phyloP scores from a whole-genome alignment of 306 rosid genomes.

The Fagus crenata region DNA sequence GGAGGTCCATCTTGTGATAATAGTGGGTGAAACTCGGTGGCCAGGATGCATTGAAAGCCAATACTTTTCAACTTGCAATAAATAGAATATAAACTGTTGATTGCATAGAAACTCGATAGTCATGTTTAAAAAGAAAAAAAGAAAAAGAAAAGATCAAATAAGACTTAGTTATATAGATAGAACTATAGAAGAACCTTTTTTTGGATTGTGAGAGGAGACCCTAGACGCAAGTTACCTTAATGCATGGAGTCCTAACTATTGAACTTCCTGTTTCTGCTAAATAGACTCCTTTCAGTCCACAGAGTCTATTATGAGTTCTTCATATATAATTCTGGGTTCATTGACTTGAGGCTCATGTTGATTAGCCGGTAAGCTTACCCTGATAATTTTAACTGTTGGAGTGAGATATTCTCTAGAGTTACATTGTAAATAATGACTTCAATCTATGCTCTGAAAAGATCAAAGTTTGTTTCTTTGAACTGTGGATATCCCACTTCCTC shows the following conservation, averaged over 20 bases:
- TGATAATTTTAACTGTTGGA: background rate
- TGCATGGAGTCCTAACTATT: no score
- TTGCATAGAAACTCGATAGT: background rate
- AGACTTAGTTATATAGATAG: background rate
- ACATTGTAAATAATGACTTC: no score
- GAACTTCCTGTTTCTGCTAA: background rate
- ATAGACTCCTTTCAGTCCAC: background rate
- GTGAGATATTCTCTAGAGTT: background rate
- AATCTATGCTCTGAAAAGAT: no score
- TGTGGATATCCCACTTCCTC: no score
- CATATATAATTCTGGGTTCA: background rate
- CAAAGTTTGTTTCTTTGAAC: no score
- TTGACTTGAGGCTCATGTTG: background rate
- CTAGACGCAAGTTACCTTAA: no score
- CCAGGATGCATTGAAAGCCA: background rate
- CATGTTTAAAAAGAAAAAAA: background rate
- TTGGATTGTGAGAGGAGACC: no score
- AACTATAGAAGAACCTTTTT: no score
- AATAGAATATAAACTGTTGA: background rate
- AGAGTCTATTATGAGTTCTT: background rate
- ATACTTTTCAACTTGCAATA: background rate
- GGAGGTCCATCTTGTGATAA: background rate
- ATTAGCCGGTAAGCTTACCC: background rate
- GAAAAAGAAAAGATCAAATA: background rate
- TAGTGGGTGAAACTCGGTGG: constrained; percentile 8